Evolutionary conservation across 495 filamentous ascomycete species (phyloP).

Genomic region (Clavariopsis aquatica): DNA sequence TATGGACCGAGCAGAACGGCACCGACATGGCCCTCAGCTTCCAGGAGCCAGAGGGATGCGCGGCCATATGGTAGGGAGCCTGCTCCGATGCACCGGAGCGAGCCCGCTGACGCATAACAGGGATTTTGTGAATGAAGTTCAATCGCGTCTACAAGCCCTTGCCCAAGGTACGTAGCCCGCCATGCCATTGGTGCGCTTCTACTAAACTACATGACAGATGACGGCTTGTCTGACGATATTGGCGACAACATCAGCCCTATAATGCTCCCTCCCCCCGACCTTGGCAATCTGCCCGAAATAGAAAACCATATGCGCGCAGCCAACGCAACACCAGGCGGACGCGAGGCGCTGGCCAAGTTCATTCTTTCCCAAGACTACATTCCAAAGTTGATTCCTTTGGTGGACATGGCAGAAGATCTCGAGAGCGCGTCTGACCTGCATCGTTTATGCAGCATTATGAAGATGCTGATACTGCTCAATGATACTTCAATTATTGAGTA

Average conservation of each 20-base stretch:
- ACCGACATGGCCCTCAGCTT: constrained; percentile 98
- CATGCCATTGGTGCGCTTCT: neutral
- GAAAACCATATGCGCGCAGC: constrained; percentile 77
- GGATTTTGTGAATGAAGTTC: constrained; percentile 87
- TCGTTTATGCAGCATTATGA: constrained; percentile 96
- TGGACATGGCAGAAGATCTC: constrained; percentile 84
- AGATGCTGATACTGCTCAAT: constrained; percentile 89
- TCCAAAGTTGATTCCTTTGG: constrained; percentile 77
- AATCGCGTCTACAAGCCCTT: constrained; percentile 59
- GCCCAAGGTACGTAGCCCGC: constrained; percentile 25
- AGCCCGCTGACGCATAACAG: constrained; percentile 49
- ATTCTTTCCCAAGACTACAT: constrained; percentile 86
- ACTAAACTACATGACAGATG: constrained; percentile 56
- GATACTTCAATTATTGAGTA: constrained; percentile 92
- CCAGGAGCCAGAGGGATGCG: constrained; percentile 94
- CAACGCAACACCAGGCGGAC: constrained; percentile 69
- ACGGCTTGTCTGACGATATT: constrained; percentile 84
- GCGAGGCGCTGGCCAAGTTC: constrained; percentile 87
- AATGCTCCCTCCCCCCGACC: constrained; percentile 71
- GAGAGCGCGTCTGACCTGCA: constrained; percentile 86
- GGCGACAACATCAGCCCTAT: constrained; percentile 71
- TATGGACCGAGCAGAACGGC: constrained; percentile 88
- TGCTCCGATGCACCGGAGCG: neutral
- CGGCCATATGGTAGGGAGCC: constrained; percentile 74
- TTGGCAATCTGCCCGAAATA: constrained; percentile 78